Evolutionary conservation across 495 filamentous ascomycete genomes (phyloP), one percentile per base, ranked within the genome.

Genomic region (Entonaema liquescens): DNA sequence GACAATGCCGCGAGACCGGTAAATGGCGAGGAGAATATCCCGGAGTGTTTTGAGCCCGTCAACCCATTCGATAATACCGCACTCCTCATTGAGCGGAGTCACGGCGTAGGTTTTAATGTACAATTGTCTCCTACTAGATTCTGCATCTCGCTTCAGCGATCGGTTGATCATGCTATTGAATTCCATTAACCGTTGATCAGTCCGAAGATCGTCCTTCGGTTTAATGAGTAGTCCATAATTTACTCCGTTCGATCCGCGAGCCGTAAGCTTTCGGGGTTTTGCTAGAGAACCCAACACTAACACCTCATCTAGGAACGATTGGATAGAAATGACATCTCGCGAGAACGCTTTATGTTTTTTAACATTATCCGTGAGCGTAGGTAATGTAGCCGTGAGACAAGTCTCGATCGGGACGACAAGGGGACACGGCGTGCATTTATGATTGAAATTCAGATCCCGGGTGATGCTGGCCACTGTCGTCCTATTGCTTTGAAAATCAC

Each of bases 151-250:
- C 74, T 97, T 96, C 31, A 99, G 80, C 25, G 93, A 92, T 62
- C 96, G 87, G 76, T 98, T 98, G 81, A 99, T 97, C 90, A 98
- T 94, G 62, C 90, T 89, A 76, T 97, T 98, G 85, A 98, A 99
- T 76, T 98, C 96, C 96, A 99, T 98, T 21, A 99, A 88, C 52
- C 95, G 92, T 73, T 97, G 94, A 68, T 99, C 95, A 71, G 97
- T 98, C 6, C 95, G 91, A 5, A 99, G 85, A 78, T 99, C 96
- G 75, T 98, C 95, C 78, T 98, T 98, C 5, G 95, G 95, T 74
- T 99, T 99, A 83, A 96, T 95, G 52, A 99, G 85, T 15, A 98
- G 88, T 28, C 91, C 90, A 74, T 99, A 99, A 5, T 86, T 83
- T 56, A 90, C 89, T 12, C 95, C 95, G 79, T 99, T 93, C 0